These are phyloP conservation scores for Coleophoma eucalyptorum DNA, from an alignment of 2,329 filamentous ascomycete species.

Conservation along the genomic window DNA sequence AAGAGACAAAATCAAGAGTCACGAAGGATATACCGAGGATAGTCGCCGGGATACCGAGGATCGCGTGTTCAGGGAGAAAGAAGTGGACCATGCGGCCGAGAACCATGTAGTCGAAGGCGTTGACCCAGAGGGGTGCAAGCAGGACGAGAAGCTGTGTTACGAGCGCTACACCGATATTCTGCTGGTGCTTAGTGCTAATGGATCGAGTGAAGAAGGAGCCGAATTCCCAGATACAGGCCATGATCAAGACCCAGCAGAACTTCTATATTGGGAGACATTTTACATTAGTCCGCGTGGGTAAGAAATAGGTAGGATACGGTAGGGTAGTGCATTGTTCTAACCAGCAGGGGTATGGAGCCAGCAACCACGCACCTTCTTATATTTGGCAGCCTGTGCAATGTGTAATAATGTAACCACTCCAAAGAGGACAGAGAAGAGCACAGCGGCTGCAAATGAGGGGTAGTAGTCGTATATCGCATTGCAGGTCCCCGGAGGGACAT, in stretches of 20 bases:
- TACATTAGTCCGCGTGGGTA: no score
- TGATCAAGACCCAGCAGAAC: constrained; percentile 38
- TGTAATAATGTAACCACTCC: constrained; percentile 22
- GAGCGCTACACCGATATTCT: not conserved
- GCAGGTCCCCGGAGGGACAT: constrained; percentile 31
- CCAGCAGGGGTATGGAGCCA: no score
- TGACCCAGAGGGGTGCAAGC: constrained; percentile 5
- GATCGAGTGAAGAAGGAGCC: not conserved
- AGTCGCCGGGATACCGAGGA: not conserved
- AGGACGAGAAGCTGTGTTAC: no score
- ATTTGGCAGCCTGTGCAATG: constrained; percentile 26
- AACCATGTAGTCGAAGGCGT: constrained; percentile 16
- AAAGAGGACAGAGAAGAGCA: constrained; percentile 29
- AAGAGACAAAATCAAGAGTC: not conserved
- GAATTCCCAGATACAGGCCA: not conserved
- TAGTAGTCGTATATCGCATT: constrained; percentile 24
- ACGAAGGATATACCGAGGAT: not conserved
- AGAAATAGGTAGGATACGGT: no score
- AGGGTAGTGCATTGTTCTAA: no score
- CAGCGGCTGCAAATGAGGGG: constrained; percentile 27
- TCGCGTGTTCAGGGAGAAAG: constrained; percentile 25
- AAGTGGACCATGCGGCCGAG: constrained; percentile 15
- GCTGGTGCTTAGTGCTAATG: not conserved
- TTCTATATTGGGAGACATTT: no score
- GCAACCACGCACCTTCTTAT: constrained; percentile 29